phyloP scores from a whole-genome alignment of 1,139 yeast species.

The Candida pseudoviswanathii region DNA sequence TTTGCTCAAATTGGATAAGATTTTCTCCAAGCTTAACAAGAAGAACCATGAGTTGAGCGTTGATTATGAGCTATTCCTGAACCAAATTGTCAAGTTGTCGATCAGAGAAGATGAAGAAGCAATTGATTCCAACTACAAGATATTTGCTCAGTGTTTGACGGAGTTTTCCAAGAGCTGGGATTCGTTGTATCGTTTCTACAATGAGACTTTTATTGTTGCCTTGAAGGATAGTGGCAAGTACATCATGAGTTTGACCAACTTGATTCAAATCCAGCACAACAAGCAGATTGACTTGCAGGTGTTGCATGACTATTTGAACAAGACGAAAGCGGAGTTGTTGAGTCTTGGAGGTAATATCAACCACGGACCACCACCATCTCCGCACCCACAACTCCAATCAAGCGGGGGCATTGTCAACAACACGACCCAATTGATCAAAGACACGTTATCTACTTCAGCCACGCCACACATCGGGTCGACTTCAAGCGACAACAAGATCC shows the following conservation, averaged over 20 bases:
- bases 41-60: constrained; percentile 71
- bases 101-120: constrained; percentile 26
- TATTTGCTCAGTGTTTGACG: constrained; percentile 49
- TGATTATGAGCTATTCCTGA: constrained; percentile 73
- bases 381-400: background rate
- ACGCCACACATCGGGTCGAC: constrained; percentile 45
- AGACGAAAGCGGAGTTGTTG: constrained; percentile 69
- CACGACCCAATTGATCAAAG: constrained; percentile 49
- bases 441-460: constrained; percentile 49
- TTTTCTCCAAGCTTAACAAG: constrained; percentile 71
- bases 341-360: constrained; percentile 54
- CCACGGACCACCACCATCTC: constrained; percentile 18
- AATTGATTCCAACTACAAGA: constrained; percentile 36
- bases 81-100: constrained; percentile 70
- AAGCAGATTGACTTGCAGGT: constrained; percentile 91
- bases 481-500: constrained; percentile 37
- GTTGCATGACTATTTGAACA: constrained; percentile 71
- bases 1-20: constrained; percentile 72
- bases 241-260: constrained; percentile 69
- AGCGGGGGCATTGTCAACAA: constrained; percentile 42
- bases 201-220: constrained; percentile 79
- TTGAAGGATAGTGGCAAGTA: constrained; percentile 88
- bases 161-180: constrained; percentile 50
- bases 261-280: constrained; percentile 85
- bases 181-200: constrained; percentile 58